Conservation (phyloP, 2,329 filamentous ascomycete species). For the Microsporum ferrugineum region DNA sequence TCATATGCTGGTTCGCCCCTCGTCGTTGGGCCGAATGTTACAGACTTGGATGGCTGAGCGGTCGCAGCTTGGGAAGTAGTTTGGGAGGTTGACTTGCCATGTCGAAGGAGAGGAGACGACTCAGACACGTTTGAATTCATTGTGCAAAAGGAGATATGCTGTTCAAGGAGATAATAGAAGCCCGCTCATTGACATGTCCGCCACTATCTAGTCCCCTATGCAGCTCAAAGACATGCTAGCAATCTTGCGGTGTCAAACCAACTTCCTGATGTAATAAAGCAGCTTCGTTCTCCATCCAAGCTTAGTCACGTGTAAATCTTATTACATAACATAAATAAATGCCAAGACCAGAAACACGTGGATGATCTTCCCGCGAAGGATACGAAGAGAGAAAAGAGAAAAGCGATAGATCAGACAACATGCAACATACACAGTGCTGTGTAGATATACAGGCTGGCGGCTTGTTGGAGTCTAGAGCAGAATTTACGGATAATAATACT, state of each 20-base stretch:
- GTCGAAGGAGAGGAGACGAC: conserved; percentile 9
- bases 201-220: neutral
- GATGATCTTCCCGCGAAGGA: too few species aligned
- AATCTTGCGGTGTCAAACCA: too few species aligned
- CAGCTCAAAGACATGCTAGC: neutral
- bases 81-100: conserved; percentile 5
- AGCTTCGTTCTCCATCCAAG: neutral
- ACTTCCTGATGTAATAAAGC: neutral
- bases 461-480: too few species aligned
- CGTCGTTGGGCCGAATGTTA: conserved; percentile 39
- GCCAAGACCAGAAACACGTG: too few species aligned
- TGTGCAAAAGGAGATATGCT: neutral
- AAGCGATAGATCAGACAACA: too few species aligned
- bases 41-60: conserved; percentile 30
- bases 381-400: too few species aligned
- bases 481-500: too few species aligned
- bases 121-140: conserved; percentile 9
- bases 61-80: conserved; percentile 30
- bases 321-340: neutral
- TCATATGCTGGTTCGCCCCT: conserved; percentile 36
- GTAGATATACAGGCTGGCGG: too few species aligned
- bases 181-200: neutral
- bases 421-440: too few species aligned
- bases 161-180: neutral
- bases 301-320: neutral